Evolutionary conservation across 2,329 filamentous ascomycete species (phyloP), one percentile per base, ranked within the genome.

Genomic region (Epichloe coenophiala): DNA sequence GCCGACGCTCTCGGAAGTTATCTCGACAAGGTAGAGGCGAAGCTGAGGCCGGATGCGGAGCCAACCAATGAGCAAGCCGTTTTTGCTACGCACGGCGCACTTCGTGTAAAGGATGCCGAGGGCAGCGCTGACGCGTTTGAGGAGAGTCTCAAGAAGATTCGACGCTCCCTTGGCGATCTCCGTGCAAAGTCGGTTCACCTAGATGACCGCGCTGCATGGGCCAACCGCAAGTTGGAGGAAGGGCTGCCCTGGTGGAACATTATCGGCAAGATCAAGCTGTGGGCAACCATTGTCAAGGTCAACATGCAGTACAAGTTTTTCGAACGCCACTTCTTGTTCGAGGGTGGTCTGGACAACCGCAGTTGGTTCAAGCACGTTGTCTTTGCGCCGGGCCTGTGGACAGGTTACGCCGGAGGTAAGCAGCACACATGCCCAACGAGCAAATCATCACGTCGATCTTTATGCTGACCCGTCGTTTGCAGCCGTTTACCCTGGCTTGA

Each of bases 331-430:
- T 95, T 96, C 66, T 60, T 96, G 55, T 84, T 88, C 59, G 68
- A 79, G 4, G 73, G 76, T 3, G 91, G 91, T 1, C 68, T 97
- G 19, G 90, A 95, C 63, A 80, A 81, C 1, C 73, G 91, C 53
- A 71, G 72, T 23, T 96, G 89, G 89, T 97, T 91, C 71, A 96
- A 96, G 71, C 91, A 96, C 61, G 84, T 95, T 2, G 85, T 96
- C 1, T 96, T 94, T 67, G 90, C 90, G 1, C 90, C 90, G 0
- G 90, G 90, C 0, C 65, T 91, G 45, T 95, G 89, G 88, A 95
- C 88, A 0, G 90, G 90, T 0, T 96, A 96, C 65, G 73, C 88
- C 0, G 90, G 89, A 61, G 78, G 80, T 83, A 60, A 67, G 75
- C 69, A 13, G 46, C 37, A 40, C 15, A 7, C 17, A 7, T 4